Conservation (phyloP, 345 rosid species). For the Linum trigynum region DNA sequence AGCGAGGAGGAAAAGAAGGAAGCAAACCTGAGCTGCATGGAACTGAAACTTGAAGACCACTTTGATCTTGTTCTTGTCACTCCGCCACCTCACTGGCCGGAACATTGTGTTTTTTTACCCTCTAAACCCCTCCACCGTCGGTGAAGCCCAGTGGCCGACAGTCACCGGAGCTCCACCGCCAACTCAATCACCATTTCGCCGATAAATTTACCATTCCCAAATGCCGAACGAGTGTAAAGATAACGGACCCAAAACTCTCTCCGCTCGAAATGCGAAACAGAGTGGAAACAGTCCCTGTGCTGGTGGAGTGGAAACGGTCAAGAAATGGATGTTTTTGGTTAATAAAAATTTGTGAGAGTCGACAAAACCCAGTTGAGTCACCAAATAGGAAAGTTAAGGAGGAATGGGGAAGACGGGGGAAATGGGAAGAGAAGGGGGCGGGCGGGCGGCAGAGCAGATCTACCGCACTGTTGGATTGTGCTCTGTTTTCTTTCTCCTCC, state of each 20-base stretch:
- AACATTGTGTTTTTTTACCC: slow-evolving; percentile 38
- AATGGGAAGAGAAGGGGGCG: neutral
- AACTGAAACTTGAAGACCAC: slow-evolving; percentile 75
- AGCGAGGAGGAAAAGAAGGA: neutral
- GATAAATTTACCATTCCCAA: neutral
- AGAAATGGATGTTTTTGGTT: neutral
- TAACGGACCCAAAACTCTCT: neutral
- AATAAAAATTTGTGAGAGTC: neutral
- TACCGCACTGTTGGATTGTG: neutral
- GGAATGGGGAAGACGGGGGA: neutral
- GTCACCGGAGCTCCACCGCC: slow-evolving; percentile 1
- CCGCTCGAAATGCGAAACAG: neutral
- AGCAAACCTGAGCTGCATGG: slow-evolving; percentile 70
- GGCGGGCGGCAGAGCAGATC: neutral
- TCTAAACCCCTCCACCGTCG: neutral
- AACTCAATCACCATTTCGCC: neutral
- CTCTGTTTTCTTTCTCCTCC: neutral
- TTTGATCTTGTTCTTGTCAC: slow-evolving; percentile 72
- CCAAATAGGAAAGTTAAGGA: neutral
- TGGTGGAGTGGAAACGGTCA: neutral
- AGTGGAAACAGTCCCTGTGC: neutral
- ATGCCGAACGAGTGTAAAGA: neutral
- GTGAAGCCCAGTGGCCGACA: no score
- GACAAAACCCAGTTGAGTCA: neutral
- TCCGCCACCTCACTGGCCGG: slow-evolving; percentile 70